Conservation (phyloP, 2,329 filamentous ascomycete species). For the Macrophomina phaseolina region DNA sequence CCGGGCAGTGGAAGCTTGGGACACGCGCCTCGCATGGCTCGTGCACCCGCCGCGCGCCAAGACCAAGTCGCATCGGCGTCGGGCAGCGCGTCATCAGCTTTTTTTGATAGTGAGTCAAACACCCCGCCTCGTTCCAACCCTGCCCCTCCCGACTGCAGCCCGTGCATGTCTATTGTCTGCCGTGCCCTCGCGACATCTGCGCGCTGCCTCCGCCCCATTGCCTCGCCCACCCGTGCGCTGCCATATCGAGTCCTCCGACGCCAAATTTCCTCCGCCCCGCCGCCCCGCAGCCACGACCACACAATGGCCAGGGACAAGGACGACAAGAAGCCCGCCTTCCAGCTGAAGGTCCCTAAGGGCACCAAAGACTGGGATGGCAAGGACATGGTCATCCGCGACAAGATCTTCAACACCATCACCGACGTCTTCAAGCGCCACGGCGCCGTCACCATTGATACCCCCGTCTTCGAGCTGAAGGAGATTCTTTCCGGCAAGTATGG, state of each 20-base stretch:
- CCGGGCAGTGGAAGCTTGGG: conserved; percentile 4
- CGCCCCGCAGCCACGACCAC: conserved; percentile 31
- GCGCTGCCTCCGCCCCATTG: conserved; percentile 9
- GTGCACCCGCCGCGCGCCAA: background rate
- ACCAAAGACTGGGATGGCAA: conserved; percentile 84
- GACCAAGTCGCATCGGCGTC: background rate
- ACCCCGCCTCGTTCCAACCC: conserved; percentile 1
- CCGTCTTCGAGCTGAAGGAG: conserved; percentile 84
- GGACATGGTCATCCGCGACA: conserved; percentile 80
- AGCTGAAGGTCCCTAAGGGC: conserved; percentile 88
- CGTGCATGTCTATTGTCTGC: conserved; percentile 27
- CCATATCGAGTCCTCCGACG: background rate
- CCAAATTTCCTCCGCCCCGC: conserved; percentile 14
- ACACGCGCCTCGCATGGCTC: background rate
- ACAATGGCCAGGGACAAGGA: conserved; percentile 55
- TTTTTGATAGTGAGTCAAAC: conserved; percentile 21
- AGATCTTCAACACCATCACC: conserved; percentile 77
- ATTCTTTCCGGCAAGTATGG: conserved; percentile 90
- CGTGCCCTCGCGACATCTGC: conserved; percentile 24
- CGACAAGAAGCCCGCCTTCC: conserved; percentile 54
- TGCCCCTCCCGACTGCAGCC: conserved; percentile 6
- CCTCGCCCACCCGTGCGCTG: background rate
- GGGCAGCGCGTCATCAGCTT: conserved; percentile 15
- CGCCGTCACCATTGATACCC: conserved; percentile 78
- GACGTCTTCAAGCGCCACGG: conserved; percentile 85